A percentile compares a stretch with the other conserved stretches of the same genome.
Conservation (phyloP, 805 yeast genomes). For the Citeromyces matritensis region DNA sequence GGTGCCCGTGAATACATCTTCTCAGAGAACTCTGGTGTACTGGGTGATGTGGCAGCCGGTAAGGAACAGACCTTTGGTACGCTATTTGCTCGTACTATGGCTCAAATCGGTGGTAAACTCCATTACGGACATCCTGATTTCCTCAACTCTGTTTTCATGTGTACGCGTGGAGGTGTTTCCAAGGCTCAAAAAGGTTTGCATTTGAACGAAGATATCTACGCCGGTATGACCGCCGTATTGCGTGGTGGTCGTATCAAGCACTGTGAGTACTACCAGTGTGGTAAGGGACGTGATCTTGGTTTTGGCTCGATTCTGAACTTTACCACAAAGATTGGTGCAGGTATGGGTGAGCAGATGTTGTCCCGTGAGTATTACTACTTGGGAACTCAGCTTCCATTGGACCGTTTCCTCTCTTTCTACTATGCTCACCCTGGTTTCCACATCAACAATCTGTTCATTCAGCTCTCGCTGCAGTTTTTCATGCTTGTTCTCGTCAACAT, state of each 20-base stretch:
- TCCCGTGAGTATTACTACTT: slow-evolving; percentile 73
- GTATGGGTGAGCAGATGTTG: slow-evolving; percentile 85
- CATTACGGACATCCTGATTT: slow-evolving; percentile 89
- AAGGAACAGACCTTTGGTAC: slow-evolving; percentile 86
- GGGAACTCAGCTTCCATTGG: slow-evolving; percentile 70
- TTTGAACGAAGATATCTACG: slow-evolving; percentile 78
- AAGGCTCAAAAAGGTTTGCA: slow-evolving; percentile 80
- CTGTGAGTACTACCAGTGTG: slow-evolving; percentile 81
- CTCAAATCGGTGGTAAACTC: slow-evolving; percentile 75
- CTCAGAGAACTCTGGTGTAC: slow-evolving; percentile 74
- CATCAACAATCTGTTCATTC: slow-evolving; percentile 66
- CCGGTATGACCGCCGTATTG: slow-evolving; percentile 72
- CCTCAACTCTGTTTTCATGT: slow-evolving; percentile 60
- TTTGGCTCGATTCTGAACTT: slow-evolving; percentile 76
- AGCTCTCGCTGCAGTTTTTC: slow-evolving; percentile 58
- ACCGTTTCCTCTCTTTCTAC: slow-evolving; percentile 69
- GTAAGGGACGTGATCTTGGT: slow-evolving; percentile 83
- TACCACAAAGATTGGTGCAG: slow-evolving; percentile 83
- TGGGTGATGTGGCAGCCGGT: slow-evolving; percentile 87
- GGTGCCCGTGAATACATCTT: slow-evolving; percentile 83
- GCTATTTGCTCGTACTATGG: slow-evolving; percentile 66
- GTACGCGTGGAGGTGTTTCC: slow-evolving; percentile 79
- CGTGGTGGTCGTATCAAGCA: slow-evolving; percentile 85
- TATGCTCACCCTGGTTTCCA: slow-evolving; percentile 86
- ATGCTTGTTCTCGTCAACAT: slow-evolving; percentile 56